phyloP scores from a whole-genome alignment of 306 rosid species.

The Vachellia collinsii region DNA sequence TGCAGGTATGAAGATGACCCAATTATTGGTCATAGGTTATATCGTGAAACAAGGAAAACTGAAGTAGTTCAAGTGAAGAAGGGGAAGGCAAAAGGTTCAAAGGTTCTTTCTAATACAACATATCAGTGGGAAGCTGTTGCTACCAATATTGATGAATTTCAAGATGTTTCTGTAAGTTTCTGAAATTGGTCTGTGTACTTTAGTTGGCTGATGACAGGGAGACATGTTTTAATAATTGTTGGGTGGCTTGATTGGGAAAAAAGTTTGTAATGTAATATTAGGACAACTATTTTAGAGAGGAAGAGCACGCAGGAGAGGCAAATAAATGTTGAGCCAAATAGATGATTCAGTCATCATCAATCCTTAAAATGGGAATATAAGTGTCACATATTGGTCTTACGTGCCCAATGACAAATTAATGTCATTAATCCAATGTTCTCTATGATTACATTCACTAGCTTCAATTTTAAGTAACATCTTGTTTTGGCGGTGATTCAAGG shows the following conservation, averaged over 20 bases:
- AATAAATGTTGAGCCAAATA: background rate
- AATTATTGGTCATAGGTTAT: conserved; percentile 83
- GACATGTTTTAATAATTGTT: conserved; percentile 22
- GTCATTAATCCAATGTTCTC: conserved; percentile 7
- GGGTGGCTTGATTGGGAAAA: conserved; percentile 30
- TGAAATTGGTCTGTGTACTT: conserved; percentile 31
- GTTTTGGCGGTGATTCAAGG: conserved; percentile 2
- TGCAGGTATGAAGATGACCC: conserved; percentile 98
- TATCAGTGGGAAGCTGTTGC: conserved; percentile 98
- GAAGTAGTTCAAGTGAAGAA: conserved; percentile 69
- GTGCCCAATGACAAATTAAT: conserved; percentile 12
- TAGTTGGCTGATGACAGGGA: background rate
- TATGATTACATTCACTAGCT: conserved; percentile 13
- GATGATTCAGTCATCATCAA: conserved; percentile 13
- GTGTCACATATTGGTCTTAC: background rate
- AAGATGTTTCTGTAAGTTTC: conserved; percentile 94
- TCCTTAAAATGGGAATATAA: conserved; percentile 14
- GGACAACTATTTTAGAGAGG: background rate
- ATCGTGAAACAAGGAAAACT: conserved; percentile 84
- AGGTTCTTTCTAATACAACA: conserved; percentile 71
- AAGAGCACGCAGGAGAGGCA: background rate
- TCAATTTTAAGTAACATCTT: background rate
- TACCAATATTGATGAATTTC: conserved; percentile 96
- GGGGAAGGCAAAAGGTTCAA: conserved; percentile 84
- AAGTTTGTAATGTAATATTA: background rate